phyloP scores from a whole-genome alignment of 2,329 filamentous ascomycete genomes.

The Trichoderma aggressivum region DNA sequence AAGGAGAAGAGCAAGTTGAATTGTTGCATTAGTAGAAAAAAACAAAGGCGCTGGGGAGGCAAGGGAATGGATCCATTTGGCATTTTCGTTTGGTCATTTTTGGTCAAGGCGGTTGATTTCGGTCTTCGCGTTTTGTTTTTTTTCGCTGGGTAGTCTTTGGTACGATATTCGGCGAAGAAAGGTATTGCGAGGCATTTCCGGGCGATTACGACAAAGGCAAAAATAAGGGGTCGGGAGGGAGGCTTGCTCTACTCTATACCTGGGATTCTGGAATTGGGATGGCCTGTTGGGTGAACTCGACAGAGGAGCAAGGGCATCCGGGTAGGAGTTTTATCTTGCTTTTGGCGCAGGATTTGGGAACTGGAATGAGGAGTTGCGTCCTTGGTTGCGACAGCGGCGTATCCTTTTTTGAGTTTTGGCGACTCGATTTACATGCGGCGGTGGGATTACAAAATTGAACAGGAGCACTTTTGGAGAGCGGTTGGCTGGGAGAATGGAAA shows the following conservation, averaged over 20 bases:
- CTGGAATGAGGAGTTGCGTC: conserved; percentile 21
- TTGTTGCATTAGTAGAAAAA: conserved; percentile 26
- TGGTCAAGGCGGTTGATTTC: conserved; percentile 22
- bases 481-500: neutral
- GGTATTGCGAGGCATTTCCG: conserved; percentile 22
- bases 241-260: conserved; percentile 23
- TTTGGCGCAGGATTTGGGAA: conserved; percentile 21
- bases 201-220: conserved; percentile 23
- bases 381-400: conserved; percentile 21
- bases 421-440: conserved; percentile 19
- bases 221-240: conserved; percentile 10
- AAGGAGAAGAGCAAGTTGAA: neutral
- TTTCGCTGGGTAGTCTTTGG: conserved; percentile 16
- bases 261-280: conserved; percentile 21
- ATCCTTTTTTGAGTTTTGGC: conserved; percentile 18
- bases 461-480: neutral
- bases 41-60: conserved; percentile 26
- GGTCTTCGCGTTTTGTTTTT: conserved; percentile 20
- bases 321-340: conserved; percentile 22
- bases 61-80: conserved; percentile 24
- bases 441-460: conserved; percentile 15
- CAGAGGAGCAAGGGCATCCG: conserved; percentile 20
- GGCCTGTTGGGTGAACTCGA: conserved; percentile 17
- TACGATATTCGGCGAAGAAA: conserved; percentile 18
- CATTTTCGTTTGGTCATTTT: conserved; percentile 24